These are phyloP conservation scores for Mycena sanguinolenta DNA, from an alignment of 768 basidiomycete genomes.

Conservation along the genomic window DNA sequence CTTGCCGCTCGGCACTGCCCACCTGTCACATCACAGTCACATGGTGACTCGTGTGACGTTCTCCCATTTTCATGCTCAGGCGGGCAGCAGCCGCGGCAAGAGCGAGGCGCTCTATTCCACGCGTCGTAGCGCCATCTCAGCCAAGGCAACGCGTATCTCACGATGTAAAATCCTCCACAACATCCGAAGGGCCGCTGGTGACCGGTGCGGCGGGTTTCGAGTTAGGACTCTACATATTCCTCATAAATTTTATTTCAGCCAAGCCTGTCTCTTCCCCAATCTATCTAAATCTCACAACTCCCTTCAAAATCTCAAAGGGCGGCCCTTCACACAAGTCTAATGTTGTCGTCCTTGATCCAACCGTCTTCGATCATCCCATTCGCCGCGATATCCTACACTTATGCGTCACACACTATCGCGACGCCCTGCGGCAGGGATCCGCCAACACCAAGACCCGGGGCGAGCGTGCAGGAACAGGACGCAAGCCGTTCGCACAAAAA, in stretches of 20 bases:
- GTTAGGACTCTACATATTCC: neutral
- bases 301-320: conserved; percentile 60
- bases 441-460: conserved; percentile 92
- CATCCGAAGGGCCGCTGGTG: neutral
- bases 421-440: conserved; percentile 91
- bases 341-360: conserved; percentile 77
- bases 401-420: conserved; percentile 89
- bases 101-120: conserved; percentile 9
- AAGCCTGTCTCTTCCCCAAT: conserved; percentile 60
- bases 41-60: neutral
- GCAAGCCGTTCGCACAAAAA: conserved; percentile 93
- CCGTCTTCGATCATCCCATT: conserved; percentile 91
- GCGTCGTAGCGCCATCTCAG: conserved; percentile 13
- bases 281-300: conserved; percentile 72
- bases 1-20: neutral
- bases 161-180: neutral
- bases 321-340: conserved; percentile 56
- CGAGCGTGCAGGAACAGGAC: conserved; percentile 90
- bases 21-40: conserved; percentile 1
- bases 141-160: conserved; percentile 4
- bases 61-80: conserved; percentile 14
- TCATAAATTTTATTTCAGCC: conserved; percentile 45
- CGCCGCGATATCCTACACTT: conserved; percentile 94
- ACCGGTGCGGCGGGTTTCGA: conserved; percentile 15
- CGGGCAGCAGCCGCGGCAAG: conserved; percentile 20